Evolutionary conservation across 345 rosid species (phyloP).

Genomic region (Anastatica hierochuntica): DNA sequence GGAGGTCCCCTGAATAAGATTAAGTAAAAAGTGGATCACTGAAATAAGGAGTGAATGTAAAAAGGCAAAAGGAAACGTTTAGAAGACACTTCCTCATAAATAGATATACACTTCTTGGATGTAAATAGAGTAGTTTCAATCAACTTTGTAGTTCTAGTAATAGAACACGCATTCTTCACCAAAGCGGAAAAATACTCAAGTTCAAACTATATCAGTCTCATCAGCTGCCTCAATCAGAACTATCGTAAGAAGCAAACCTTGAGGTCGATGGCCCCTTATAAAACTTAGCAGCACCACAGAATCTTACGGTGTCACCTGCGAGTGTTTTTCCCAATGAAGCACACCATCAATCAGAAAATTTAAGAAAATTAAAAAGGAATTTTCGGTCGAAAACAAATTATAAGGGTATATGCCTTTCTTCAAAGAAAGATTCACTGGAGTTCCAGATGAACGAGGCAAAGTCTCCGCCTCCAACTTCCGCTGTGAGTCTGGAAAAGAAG

Average conservation of each 20-base stretch:
- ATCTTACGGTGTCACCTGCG: slow-evolving; percentile 78
- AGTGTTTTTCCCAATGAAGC: slow-evolving; percentile 21
- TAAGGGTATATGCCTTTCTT: slow-evolving; percentile 50
- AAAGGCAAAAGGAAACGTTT: not conserved
- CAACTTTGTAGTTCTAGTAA: not conserved
- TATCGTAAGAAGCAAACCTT: slow-evolving; percentile 37
- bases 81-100: not conserved
- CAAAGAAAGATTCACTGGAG: slow-evolving; percentile 41
- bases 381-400: slow-evolving; percentile 1
- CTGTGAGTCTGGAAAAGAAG: no score
- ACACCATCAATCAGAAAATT: slow-evolving; percentile 13
- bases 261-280: slow-evolving; percentile 36
- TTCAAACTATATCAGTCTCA: slow-evolving; percentile 5
- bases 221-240: no score
- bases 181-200: not conserved
- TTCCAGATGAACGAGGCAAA: slow-evolving; percentile 39
- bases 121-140: not conserved
- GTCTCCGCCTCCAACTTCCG: no score
- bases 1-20: slow-evolving; percentile 52
- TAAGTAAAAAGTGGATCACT: not conserved
- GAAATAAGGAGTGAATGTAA: not conserved
- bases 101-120: no score
- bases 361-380: slow-evolving; percentile 9
- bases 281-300: no score
- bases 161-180: not conserved